Evolutionary conservation across 176 grass and related monocot genomes (phyloP), one percentile per base, ranked within the genome.

Genomic region (Aechmea fasciata): DNA sequence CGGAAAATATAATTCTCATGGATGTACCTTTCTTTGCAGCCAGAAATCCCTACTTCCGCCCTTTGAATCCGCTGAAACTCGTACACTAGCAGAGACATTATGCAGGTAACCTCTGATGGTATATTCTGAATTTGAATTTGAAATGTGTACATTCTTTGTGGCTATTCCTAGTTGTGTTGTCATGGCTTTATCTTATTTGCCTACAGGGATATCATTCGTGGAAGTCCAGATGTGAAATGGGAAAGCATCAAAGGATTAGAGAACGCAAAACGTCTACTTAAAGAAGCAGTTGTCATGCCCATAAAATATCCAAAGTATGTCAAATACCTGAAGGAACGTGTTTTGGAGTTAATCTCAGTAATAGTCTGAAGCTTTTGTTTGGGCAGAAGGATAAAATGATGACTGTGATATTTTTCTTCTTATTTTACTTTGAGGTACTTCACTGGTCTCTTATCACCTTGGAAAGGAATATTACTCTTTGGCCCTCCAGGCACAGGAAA

Each of bases 261-360:
- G 71, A 92, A 73, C 79, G 89, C 84, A 68, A 97, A 97, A 85
- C 76, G 86, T 11, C 86, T 92, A 65, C 87, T 92, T 54, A 97
- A 92, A 84, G 93, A 92, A 67, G 89, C 89, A 50, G 93, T 97
- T 74, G 89, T 97, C 18, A 92, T 96, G 93, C 89, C 93, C 25
- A 97, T 97, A 81, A 92, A 97, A 77, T 97, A 96, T 77, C 93
- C 93, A 11, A 96, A 92, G 93, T 96, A 96, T 76, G 85, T 83
- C 64, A 9, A 50, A 8, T 71, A 17, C 65, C 77, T 85, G 7
- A 52, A 68, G 14, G 54, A 59, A 59, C 10, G 8, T 59, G n/a
- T 41, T 62, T 48, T 49, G 9, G 14, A 50, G 50, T 65, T 65
- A 29, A 3, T 51, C 29, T 49, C 22, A 50, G 22, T 49, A 51